These are phyloP conservation scores for Danielozyma ontarioensis DNA, from an alignment of 805 yeast genomes.

Conservation along the genomic window DNA sequence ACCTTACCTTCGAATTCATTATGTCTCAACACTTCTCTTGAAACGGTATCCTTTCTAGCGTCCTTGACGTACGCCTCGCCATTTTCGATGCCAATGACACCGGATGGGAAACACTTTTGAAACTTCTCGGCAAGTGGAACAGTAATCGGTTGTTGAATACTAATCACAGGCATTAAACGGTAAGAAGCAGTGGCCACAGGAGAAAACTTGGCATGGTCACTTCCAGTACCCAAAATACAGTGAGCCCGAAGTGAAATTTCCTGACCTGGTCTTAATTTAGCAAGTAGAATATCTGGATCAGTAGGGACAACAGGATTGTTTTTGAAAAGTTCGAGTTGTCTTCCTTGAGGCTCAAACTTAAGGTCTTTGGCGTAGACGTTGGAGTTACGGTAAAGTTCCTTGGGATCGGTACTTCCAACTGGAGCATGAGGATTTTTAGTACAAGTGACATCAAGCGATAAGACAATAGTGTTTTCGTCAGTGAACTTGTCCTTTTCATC, in stretches of 20 bases:
- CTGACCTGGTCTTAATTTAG: constrained; percentile 95
- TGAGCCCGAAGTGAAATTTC: constrained; percentile 88
- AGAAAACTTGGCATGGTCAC: constrained; percentile 96
- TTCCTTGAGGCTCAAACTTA: constrained; percentile 88
- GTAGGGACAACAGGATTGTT: constrained; percentile 65
- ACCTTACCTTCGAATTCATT: constrained; percentile 87
- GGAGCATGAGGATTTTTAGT: constrained; percentile 83
- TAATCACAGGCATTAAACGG: constrained; percentile 83
- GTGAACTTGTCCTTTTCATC: constrained; percentile 67
- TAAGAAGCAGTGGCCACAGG: constrained; percentile 97
- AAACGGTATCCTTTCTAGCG: constrained; percentile 92
- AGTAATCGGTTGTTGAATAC: constrained; percentile 64
- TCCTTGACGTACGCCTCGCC: constrained; percentile 80
- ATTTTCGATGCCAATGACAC: constrained; percentile 72
- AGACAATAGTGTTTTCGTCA: constrained; percentile 84
- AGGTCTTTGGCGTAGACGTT: constrained; percentile 86
- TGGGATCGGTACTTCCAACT: constrained; percentile 72
- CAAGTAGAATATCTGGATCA: constrained; percentile 85
- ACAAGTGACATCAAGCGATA: constrained; percentile 77
- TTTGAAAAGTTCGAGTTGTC: constrained; percentile 69
- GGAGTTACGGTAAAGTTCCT: constrained; percentile 75
- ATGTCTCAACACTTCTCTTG: constrained; percentile 93
- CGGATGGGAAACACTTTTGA: constrained; percentile 87
- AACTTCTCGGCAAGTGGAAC: constrained; percentile 77
- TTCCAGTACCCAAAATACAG: constrained; percentile 85